Evolutionary conservation across 495 filamentous ascomycete species (phyloP), one percentile per base, ranked within the genome.

Genomic region (Penicillium paradoxum): DNA sequence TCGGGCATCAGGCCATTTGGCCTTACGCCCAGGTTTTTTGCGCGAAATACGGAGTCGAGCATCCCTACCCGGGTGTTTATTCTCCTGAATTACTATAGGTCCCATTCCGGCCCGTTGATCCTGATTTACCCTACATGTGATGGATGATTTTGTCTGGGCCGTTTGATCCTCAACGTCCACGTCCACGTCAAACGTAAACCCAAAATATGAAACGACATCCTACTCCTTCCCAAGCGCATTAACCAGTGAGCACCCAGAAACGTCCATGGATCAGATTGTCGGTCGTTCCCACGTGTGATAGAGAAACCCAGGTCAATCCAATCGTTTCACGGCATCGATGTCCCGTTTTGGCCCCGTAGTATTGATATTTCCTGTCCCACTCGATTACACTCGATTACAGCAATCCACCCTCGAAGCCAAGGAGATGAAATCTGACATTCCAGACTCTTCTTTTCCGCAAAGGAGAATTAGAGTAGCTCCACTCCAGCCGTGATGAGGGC

Each of bases 191-290:
- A 41, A 17, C 37, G 9, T 40, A 32, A 9, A 43, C 19, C 29
- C 8, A 34, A 33, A 38, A 19, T 29, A 10, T 48, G 33, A 47
- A 38, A 38, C 45, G n/a, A 19, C 32, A 7, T 37, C 3, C 18
- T 7, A 24, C 6, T 27, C 7, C 24, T 3, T 3, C 6, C 17
- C 29, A 18, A 18, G n/a, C 7, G 27, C 19, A 38, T 33, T 46
- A 34, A 30, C 58, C 58, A 60, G 50, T 60, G 19, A 60, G 24
- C 34, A 34, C 18, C 49, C 6, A 45, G 45, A 51, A 49, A 2
- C 2, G 29, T 1, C 8, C 10, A 19, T 24, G 14, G 8, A 15
- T 15, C 11, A 25, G 7, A 25, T 8, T 43, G 4, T 11, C 41
- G 1, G 4, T 38, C 18, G 14, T 43, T 33, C 30, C 21, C 21